These are phyloP conservation scores for Suzukiozyma palmioleophila DNA, from an alignment of 1,139 yeast genomes.

Conservation along the genomic window DNA sequence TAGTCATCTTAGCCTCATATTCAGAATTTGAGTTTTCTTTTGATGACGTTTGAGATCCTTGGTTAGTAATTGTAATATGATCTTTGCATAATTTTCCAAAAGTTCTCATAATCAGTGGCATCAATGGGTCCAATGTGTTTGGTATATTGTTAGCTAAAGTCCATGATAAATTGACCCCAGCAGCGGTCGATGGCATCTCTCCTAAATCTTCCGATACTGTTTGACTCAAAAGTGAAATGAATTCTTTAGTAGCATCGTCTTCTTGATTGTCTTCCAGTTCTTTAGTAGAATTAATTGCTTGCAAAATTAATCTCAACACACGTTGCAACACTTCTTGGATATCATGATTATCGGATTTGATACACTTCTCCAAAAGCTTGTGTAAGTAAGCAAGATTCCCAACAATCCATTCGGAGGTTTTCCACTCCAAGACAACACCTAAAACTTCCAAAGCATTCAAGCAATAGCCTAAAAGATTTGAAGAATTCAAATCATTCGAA, in stretches of 20 bases:
- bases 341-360: constrained; percentile 80
- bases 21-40: constrained; percentile 41
- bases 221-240: constrained; percentile 56
- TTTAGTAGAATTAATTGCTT: constrained; percentile 49
- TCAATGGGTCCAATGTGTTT: constrained; percentile 63
- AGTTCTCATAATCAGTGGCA: constrained; percentile 78
- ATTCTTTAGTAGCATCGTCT: constrained; percentile 57
- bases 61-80: constrained; percentile 69
- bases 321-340: constrained; percentile 78
- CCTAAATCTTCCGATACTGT: constrained; percentile 83
- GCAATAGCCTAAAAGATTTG: constrained; percentile 65
- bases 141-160: constrained; percentile 75
- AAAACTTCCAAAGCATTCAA: constrained; percentile 89
- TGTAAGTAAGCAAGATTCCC: constrained; percentile 66
- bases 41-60: constrained; percentile 34
- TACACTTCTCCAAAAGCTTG: constrained; percentile 72
- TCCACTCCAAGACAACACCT: constrained; percentile 79
- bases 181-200: constrained; percentile 78
- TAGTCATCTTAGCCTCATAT: constrained; percentile 74
- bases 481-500: constrained; percentile 68
- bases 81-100: constrained; percentile 87
- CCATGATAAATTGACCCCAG: constrained; percentile 87
- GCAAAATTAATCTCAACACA: constrained; percentile 62
- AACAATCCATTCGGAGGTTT: constrained; percentile 70
- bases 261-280: constrained; percentile 44